Evolutionary conservation across 495 filamentous ascomycete genomes (phyloP).

Genomic region (Neurospora discreta): DNA sequence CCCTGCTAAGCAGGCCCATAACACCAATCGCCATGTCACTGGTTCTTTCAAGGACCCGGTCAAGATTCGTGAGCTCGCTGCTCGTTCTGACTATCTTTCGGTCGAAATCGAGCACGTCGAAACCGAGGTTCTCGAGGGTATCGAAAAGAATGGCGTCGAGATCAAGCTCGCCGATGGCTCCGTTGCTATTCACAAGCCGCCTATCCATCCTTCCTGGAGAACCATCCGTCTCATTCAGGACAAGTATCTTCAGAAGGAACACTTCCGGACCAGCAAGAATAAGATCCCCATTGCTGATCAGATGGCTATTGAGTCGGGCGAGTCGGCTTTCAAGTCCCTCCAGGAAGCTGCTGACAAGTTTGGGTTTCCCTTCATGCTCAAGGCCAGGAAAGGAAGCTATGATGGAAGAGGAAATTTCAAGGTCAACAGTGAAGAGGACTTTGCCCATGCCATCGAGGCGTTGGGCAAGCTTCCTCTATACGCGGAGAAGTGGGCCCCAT

Average conservation of each 20-base stretch:
- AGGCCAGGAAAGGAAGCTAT: constrained; percentile 85
- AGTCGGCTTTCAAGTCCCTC: constrained; percentile 45
- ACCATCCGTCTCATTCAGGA: constrained; percentile 91
- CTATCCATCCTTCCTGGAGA: constrained; percentile 79
- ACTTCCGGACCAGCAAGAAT: constrained; percentile 45
- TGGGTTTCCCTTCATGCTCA: constrained; percentile 90
- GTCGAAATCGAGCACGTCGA: constrained; percentile 99
- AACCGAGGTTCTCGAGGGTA: constrained; percentile 79
- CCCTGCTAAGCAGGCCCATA: constrained; percentile 87
- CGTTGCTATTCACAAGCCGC: constrained; percentile 29
- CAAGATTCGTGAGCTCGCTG: constrained; percentile 66
- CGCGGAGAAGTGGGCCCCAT: constrained; percentile 83
- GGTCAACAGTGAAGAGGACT: constrained; percentile 54
- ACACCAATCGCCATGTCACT: constrained; percentile 58
- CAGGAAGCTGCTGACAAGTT: constrained; percentile 50
- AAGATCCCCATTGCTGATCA: constrained; percentile 63
- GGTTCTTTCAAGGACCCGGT: constrained; percentile 77
- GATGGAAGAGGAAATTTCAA: constrained; percentile 89
- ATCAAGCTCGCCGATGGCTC: constrained; percentile 33
- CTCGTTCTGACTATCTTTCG: constrained; percentile 71
- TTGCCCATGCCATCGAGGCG: constrained; percentile 54
- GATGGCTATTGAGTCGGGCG: constrained; percentile 41
- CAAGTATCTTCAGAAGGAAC: constrained; percentile 86
- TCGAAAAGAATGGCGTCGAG: constrained; percentile 47
- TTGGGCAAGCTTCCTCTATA: constrained; percentile 67